Evolutionary conservation across 2,329 filamentous ascomycete genomes (phyloP), one percentile per base, ranked within the genome.

Genomic region (Verticillium klebahnii): DNA sequence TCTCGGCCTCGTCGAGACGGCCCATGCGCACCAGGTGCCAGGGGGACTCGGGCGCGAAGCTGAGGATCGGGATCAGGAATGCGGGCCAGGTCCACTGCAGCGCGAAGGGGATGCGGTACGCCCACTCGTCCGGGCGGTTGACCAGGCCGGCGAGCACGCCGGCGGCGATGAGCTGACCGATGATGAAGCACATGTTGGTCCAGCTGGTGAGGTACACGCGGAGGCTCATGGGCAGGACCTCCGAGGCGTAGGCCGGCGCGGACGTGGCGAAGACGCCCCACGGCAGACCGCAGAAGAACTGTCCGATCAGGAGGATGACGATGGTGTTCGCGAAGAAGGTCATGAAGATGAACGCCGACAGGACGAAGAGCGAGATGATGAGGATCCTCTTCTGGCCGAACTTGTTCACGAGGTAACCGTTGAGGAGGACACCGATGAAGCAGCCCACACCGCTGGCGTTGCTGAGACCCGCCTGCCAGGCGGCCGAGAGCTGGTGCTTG

Each of bases 81-180:
- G 76, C 70, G 0, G 80, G 79, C 75, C 78, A 84, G 3, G 76
- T 67, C 81, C 81, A 83, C 63, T 83, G 80, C 0, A 82, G 60
- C 0, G 74, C 80, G 60, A 80, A 83, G 0, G 80, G 80, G 11
- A 78, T 79, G 7, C 76, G 72, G 66, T 80, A 84, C 0, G 76
- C 75, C 77, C 78, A 82, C 57, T 80, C 60, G 29, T 73, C 72
- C 1, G 67, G 65, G 6, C 70, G 69, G 17, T 68, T 59, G 1
- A 76, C 60, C n/a, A 80, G 70, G 25, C 67, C 73, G 39, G 72
- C 70, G 9, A 78, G 70, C 5, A 80, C 75, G 0, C 74, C 76
- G 1, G 74, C 71, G 0, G 73, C 72, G 23, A 78, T 69, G 17
- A 80, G 65, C 63, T 80, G 77, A 8, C 78, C 79, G 32, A 77